Evolutionary conservation across 2,329 filamentous ascomycete genomes (phyloP).

Genomic region (Keithomyces neogunnii): DNA sequence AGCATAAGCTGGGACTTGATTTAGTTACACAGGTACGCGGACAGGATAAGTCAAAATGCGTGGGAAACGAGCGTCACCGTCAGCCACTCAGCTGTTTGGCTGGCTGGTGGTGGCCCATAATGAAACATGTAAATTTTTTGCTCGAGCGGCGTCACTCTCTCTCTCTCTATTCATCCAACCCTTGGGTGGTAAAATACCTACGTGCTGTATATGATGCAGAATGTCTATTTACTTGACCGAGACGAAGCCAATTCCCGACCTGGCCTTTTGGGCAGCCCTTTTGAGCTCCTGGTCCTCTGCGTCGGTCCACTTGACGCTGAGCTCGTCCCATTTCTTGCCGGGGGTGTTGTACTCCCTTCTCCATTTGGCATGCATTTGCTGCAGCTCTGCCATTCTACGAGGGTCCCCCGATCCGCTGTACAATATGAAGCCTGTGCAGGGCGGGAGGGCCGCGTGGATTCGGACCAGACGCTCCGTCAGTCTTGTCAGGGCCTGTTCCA

Average conservation of each 20-base stretch:
- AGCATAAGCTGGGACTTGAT: background rate
- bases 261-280: constrained; percentile 46
- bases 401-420: constrained; percentile 61
- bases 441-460: constrained; percentile 51
- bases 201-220: no score
- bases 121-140: background rate
- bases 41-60: background rate
- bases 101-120: background rate
- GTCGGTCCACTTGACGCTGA: constrained; percentile 61
- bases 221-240: constrained; percentile 44
- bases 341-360: constrained; percentile 56
- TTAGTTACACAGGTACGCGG: background rate
- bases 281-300: constrained; percentile 54
- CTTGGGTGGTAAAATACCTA: no score
- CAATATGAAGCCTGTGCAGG: constrained; percentile 56
- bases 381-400: constrained; percentile 54
- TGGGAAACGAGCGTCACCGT: background rate
- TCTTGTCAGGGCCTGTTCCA: constrained; percentile 37
- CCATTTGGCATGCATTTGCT: constrained; percentile 52
- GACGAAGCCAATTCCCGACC: constrained; percentile 57
- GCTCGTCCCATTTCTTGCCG: constrained; percentile 56
- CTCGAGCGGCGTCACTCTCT: background rate
- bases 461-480: constrained; percentile 41
- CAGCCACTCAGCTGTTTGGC: background rate
- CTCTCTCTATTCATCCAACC: background rate